These are phyloP conservation scores for Strobilomyces dryophilus DNA, from an alignment of 768 basidiomycete species.

Conservation along the genomic window DNA sequence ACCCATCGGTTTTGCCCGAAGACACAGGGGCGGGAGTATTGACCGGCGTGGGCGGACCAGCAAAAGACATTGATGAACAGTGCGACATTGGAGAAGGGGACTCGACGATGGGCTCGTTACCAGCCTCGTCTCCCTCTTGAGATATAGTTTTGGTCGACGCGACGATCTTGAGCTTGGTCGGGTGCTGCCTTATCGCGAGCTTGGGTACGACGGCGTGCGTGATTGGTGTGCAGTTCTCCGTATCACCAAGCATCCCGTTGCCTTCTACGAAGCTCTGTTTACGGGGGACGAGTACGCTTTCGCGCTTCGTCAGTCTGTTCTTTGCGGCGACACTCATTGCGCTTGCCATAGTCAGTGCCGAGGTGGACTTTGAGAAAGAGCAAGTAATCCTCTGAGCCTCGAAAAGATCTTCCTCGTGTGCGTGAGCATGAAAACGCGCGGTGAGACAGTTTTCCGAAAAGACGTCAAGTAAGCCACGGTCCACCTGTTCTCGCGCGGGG, in stretches of 20 bases:
- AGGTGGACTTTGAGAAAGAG: slow-evolving; percentile 51
- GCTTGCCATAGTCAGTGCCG: slow-evolving; percentile 56
- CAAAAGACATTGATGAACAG: slow-evolving; percentile 32
- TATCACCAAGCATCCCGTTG: slow-evolving; percentile 12
- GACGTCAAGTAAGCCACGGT: slow-evolving; percentile 76
- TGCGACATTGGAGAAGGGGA: slow-evolving; percentile 40
- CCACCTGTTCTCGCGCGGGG: slow-evolving; percentile 63
- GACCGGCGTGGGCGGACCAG: slow-evolving; percentile 23
- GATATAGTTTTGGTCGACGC: slow-evolving; percentile 17
- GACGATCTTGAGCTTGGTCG: slow-evolving; percentile 28
- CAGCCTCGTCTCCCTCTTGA: slow-evolving; percentile 24
- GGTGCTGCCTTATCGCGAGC: slow-evolving; percentile 16
- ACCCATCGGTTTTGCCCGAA: slow-evolving; percentile 9
- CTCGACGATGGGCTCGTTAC: slow-evolving; percentile 19
- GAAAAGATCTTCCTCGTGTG: slow-evolving; percentile 62
- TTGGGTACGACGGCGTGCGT: slow-evolving; percentile 7
- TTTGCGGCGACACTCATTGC: slow-evolving; percentile 52
- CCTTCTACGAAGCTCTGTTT: slow-evolving; percentile 45
- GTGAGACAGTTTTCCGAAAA: slow-evolving; percentile 69
- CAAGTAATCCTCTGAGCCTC: slow-evolving; percentile 44
- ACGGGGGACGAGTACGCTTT: slow-evolving; percentile 65
- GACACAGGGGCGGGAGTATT: slow-evolving; percentile 12
- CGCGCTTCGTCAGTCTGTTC: slow-evolving; percentile 57
- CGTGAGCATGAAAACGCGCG: slow-evolving; percentile 62
- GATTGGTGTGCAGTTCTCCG: slow-evolving; percentile 8